A percentile compares a stretch with the other conserved stretches of the same genome.
Conservation (phyloP, 257 asterid species). For the Parsonsia alboflavescens region DNA sequence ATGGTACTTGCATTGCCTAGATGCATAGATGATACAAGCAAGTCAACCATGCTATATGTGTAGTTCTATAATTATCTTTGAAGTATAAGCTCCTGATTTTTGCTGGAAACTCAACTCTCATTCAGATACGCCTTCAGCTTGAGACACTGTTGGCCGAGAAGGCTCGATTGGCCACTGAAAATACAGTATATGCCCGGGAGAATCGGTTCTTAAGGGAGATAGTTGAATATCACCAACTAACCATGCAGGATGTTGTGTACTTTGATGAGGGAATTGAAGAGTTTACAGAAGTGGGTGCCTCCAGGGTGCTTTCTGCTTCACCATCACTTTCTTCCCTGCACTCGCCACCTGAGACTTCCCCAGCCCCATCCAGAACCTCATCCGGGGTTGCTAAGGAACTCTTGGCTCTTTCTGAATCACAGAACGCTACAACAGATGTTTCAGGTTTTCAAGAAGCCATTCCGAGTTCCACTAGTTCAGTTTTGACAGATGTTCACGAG, state of each 20-base stretch:
- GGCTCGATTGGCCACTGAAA: slow-evolving; percentile 81
- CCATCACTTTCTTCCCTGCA: slow-evolving; percentile 36
- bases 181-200: slow-evolving; percentile 78
- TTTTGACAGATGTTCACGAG: neutral
- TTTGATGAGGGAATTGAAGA: slow-evolving; percentile 81
- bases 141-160: slow-evolving; percentile 95
- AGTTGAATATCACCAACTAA: slow-evolving; percentile 86
- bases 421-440: slow-evolving; percentile 13
- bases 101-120: neutral
- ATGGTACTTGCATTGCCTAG: neutral
- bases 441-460: slow-evolving; percentile 11
- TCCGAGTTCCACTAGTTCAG: slow-evolving; percentile 14
- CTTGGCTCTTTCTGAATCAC: neutral
- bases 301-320: slow-evolving; percentile 42
- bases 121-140: slow-evolving; percentile 73
- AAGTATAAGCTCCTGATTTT: neutral
- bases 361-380: slow-evolving; percentile 26
- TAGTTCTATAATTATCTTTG: neutral
- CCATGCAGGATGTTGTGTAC: slow-evolving; percentile 82
- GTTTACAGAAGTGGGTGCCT: slow-evolving; percentile 49
- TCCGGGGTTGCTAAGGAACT: slow-evolving; percentile 4
- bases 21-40: neutral
- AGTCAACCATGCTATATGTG: slow-evolving; percentile 40
- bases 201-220: slow-evolving; percentile 91
- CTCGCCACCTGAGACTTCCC: slow-evolving; percentile 27